These are phyloP conservation scores for Helicocarpus griseus DNA, from an alignment of 2,329 filamentous ascomycete genomes.

Conservation along the genomic window DNA sequence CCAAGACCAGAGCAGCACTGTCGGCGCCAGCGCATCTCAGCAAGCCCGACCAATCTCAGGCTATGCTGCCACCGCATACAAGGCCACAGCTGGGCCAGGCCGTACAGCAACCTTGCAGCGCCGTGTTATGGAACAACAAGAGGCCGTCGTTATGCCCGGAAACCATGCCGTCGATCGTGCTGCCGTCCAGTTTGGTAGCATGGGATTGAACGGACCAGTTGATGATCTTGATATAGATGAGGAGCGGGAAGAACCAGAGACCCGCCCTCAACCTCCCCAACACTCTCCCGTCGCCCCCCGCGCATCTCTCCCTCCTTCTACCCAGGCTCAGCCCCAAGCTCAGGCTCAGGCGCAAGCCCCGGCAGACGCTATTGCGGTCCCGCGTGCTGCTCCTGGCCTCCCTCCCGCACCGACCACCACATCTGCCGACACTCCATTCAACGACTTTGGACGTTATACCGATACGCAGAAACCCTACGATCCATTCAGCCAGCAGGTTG, in stretches of 20 bases:
- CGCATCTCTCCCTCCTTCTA: conserved; percentile 68
- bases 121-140: conserved; percentile 85
- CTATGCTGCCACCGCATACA: conserved; percentile 71
- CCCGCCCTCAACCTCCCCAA: conserved; percentile 81
- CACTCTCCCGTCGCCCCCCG: conserved; percentile 84
- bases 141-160: conserved; percentile 95
- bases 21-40: conserved; percentile 44
- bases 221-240: conserved; percentile 81
- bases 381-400: conserved; percentile 52
- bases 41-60: conserved; percentile 56
- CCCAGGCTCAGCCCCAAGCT: conserved; percentile 27
- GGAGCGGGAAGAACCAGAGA: conserved; percentile 90
- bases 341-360: conserved; percentile 24
- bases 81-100: conserved; percentile 50
- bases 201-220: conserved; percentile 67
- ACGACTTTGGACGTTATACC: conserved; percentile 47
- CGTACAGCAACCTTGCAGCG: conserved; percentile 75
- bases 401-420: conserved; percentile 51
- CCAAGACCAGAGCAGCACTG: conserved; percentile 58
- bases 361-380: conserved; percentile 35
- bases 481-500: conserved; percentile 68
- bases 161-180: conserved; percentile 91
- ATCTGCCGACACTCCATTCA: conserved; percentile 35
- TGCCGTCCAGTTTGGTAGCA: conserved; percentile 91
- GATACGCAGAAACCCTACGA: conserved; percentile 72